Evolutionary conservation across 108 stramenopile genomes (phyloP), one percentile per base, ranked within the genome.

Genomic region (Discostella pseudostelligera): DNA sequence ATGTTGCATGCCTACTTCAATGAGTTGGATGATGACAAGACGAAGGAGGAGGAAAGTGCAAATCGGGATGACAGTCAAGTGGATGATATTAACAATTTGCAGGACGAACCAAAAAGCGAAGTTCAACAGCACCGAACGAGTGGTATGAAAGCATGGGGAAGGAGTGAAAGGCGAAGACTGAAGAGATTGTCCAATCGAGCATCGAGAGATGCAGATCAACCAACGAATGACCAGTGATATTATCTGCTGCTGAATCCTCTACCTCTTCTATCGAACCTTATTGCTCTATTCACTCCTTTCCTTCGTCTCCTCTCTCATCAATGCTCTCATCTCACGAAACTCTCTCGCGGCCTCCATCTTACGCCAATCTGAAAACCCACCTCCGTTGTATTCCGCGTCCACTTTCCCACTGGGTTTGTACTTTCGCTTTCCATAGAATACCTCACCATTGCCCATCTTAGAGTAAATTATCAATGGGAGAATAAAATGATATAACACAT

Each of bases 1-100:
- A 89, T 93, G 89, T 57, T 90, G 24, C 72, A 88, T 62, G 74
- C 87, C 24, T 93, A 93, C 60, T 93, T 93, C 60, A 81, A 83
- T 55, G 89, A 87, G 5, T 47, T 83, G 17, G 69, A 83, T 39
- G 57, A 51, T 26, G 58, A 67, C 14, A 35, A 70, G 8, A 40
- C 55, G 7, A 56, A 57, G 0, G 55, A 47, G 48, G 8, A 25
- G 13, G 28, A 53, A 8, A 45, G 28, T 32, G 36, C 16, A 14
- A 42, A 21, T 17, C 9, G 29, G 45, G 59, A 47, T 25, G 53
- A 45, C 22, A 29, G 40, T 28, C 25, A 14, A 13, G 26, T 22
- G 24, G 9, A 28, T 51, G 0, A 11, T n/a, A n/a, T n/a, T n/a
- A 7, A 14, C 22, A 24, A 3, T 10, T n/a, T n/a, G n/a, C n/a